phyloP scores from a whole-genome alignment of 1,139 yeast species.

The Pichia sp. region DNA sequence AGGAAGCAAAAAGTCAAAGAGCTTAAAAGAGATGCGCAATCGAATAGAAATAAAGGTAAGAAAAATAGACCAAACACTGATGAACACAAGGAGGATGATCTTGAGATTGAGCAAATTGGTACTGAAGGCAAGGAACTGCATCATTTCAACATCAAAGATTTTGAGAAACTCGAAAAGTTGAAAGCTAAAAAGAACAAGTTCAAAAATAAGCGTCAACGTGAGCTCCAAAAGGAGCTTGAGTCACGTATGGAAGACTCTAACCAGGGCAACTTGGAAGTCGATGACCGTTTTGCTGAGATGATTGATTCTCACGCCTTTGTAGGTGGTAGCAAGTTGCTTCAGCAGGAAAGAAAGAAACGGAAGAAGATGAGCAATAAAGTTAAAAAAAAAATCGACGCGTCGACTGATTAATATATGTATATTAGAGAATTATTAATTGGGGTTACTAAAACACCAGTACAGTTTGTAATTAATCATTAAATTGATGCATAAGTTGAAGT shows the following conservation, averaged over 20 bases:
- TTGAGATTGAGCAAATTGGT: conserved; percentile 29
- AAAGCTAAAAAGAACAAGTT: conserved; percentile 50
- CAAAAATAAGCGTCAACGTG: conserved; percentile 43
- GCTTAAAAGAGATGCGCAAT: conserved; percentile 41
- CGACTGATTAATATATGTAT: not conserved
- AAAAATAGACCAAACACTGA: conserved; percentile 26
- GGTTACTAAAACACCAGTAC: not conserved
- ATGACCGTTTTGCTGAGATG: conserved; percentile 83
- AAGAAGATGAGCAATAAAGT: not conserved
- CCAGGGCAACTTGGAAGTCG: conserved; percentile 53
- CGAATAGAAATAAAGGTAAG: conserved; percentile 31
- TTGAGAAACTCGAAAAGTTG: conserved; percentile 65
- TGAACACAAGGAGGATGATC: conserved; percentile 23
- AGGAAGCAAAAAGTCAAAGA: conserved; percentile 73
- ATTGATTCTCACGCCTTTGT: conserved; percentile 78
- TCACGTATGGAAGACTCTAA: conserved; percentile 9
- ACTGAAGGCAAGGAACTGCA: conserved; percentile 50
- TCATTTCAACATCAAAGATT: conserved; percentile 80
- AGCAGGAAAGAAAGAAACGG: conserved; percentile 45
- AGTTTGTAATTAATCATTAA: not conserved
- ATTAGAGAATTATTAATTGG: not conserved
- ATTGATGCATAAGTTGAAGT: not conserved
- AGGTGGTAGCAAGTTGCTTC: conserved; percentile 45
- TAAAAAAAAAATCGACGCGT: conserved; percentile 2
- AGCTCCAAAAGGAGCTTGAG: conserved; percentile 37